Percentiles rank a stretch among this genome's conserved stretches.
These are phyloP conservation scores for Rhododendron simsii DNA, from an alignment of 148 eudicot genomes.

Conservation along the genomic window DNA sequence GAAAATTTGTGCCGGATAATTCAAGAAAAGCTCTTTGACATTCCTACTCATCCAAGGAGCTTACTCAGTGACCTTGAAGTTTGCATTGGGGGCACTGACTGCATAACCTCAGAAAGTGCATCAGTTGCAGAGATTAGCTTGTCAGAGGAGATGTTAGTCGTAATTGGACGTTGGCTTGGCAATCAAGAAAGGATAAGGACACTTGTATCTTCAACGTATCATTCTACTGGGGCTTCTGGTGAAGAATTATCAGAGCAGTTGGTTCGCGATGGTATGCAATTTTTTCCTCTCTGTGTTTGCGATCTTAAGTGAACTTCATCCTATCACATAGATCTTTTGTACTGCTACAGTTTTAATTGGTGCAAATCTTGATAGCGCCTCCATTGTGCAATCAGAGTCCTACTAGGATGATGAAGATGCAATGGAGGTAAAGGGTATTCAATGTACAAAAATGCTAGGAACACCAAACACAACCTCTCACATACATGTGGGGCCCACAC, in stretches of 20 bases:
- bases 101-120: constrained; percentile 42
- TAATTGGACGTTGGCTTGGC: constrained; percentile 83
- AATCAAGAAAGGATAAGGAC: constrained; percentile 59
- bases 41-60: constrained; percentile 65
- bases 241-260: constrained; percentile 88
- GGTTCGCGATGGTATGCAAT: constrained; percentile 73
- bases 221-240: constrained; percentile 39
- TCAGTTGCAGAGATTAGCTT: constrained; percentile 79
- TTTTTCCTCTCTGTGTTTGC: neutral
- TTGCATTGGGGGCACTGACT: constrained; percentile 61
- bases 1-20: constrained; percentile 66
- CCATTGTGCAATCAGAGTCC: no score
- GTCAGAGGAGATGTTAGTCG: constrained; percentile 59
- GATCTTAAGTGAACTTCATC: neutral
- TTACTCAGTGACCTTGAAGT: constrained; percentile 68
- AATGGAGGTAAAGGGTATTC: no score
- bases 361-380: neutral
- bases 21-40: constrained; percentile 64
- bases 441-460: no score
- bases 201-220: constrained; percentile 32
- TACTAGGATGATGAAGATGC: no score
- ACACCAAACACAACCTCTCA: no score
- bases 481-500: no score
- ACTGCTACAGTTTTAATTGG: neutral
- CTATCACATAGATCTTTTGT: neutral